Conservation (phyloP, 192 early-diverging fungal species). For the Mortierella antarctica region DNA sequence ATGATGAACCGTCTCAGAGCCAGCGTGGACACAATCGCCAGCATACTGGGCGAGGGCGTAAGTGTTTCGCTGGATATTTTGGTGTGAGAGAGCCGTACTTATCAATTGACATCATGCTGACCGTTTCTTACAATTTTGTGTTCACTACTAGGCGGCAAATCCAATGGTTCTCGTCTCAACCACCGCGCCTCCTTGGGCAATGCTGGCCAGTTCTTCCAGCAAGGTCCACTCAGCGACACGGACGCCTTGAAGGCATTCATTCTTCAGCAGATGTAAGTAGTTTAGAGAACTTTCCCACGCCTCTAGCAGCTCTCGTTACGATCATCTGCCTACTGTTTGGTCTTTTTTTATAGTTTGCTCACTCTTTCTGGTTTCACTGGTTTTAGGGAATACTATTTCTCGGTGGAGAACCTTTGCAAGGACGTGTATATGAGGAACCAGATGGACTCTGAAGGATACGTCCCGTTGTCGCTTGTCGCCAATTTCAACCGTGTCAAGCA, state of each 20-base stretch:
- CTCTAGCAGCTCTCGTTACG: neutral
- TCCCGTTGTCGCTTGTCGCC: constrained; percentile 79
- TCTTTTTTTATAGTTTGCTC: neutral
- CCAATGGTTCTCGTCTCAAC: neutral
- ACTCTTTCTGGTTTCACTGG: constrained; percentile 10
- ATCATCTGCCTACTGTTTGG: neutral
- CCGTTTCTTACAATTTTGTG: neutral
- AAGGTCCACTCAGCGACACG: constrained; percentile 1
- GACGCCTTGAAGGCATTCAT: constrained; percentile 64
- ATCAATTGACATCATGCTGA: neutral
- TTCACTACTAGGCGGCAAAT: constrained; percentile 11
- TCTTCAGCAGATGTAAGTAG: constrained; percentile 68
- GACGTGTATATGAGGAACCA: constrained; percentile 93
- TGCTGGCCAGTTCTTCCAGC: constrained; percentile 16
- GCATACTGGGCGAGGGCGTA: constrained; percentile 24
- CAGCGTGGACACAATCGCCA: constrained; percentile 28
- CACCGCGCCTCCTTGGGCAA: constrained; percentile 21
- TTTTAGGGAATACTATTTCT: constrained; percentile 94
- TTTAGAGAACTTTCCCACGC: neutral
- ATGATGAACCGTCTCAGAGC: constrained; percentile 31
- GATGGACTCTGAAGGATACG: constrained; percentile 89
- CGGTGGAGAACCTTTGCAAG: constrained; percentile 94
- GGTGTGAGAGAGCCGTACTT: neutral
- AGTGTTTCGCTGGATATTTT: neutral
- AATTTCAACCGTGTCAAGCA: constrained; percentile 89